Evolutionary conservation across 202 grass and related monocot species (phyloP), one percentile per base, ranked within the genome.

Genomic region (Sporobolus alterniflorus): DNA sequence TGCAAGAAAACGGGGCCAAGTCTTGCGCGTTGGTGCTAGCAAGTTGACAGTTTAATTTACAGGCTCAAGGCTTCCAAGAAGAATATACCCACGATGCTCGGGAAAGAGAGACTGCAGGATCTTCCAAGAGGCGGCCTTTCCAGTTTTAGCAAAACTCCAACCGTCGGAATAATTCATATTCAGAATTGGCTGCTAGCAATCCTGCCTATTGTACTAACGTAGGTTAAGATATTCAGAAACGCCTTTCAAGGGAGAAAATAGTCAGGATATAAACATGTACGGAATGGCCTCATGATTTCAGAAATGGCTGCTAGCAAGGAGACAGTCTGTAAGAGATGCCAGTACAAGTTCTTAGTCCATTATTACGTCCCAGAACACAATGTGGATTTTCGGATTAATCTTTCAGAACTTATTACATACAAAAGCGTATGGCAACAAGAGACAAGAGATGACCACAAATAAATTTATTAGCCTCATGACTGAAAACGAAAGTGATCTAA

Each of bases 1-100:
- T 84, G 69, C 76, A 89, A 80, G 87, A 75, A 80, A 89, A 11
- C 61, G 42, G 1, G 40, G 40, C 77, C 39, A 4, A 54, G 88
- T 82, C 82, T 30, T 30, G 29, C 0, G 29, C 25, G 69, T 30
- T 57, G 63, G 42, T 50, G 81, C 46, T 64, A 65, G 39, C 64
- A 70, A 40, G 64, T 11, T 64, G 18, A 46, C 22, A 22, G 14
- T 46, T 67, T 55, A 25, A 64, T 64, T 17, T 13, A 26, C 40
- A 21, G 26, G 22, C 24, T 59, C 36, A 68, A 59, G 41, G 8
- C 24, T 81, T 86, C 63, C 40, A 62, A 74, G 49, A 81, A 50
- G 17, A 32, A 9, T 4, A 7, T 10, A 30, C 73, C 76, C 69
- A 25, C 2, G 12, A 14, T 3, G 3, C 40, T 41, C 33, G 36